A percentile compares a stretch with the other conserved stretches of the same genome.
Evolutionary conservation across 768 basidiomycete genomes (phyloP).

Genomic region (Termitomyces bulborhizus): DNA sequence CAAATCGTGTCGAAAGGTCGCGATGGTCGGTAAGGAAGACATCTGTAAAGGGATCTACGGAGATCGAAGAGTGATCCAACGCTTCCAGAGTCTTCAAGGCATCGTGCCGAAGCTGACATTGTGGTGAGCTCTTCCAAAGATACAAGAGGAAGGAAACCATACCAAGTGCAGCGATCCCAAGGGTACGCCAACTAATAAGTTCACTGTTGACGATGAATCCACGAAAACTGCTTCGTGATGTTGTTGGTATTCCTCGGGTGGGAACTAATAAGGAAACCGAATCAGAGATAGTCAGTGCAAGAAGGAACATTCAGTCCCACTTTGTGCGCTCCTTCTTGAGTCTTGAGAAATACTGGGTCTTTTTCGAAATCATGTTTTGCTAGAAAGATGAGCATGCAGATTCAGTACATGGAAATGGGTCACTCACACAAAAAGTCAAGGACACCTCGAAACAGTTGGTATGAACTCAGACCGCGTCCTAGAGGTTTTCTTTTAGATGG

Average conservation of each 20-base stretch:
- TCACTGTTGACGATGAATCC: constrained; percentile 71
- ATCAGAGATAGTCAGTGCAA: not conserved
- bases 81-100: constrained; percentile 65
- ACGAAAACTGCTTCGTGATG: constrained; percentile 60
- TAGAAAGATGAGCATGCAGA: constrained; percentile 22
- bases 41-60: constrained; percentile 59
- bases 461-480: constrained; percentile 81
- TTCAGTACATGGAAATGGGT: not conserved
- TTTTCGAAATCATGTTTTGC: constrained; percentile 66
- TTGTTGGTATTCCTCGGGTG: constrained; percentile 48
- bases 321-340: constrained; percentile 44
- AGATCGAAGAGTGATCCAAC: constrained; percentile 41
- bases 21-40: constrained; percentile 72
- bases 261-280: constrained; percentile 35
- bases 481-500: constrained; percentile 46
- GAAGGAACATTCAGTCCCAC: constrained; percentile 23
- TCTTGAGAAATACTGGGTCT: constrained; percentile 55
- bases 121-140: not conserved
- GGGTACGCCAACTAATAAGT: constrained; percentile 73
- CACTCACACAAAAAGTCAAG: constrained; percentile 76
- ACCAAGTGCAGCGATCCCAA: constrained; percentile 75
- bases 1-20: constrained; percentile 62
- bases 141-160: not conserved
- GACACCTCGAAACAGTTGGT: constrained; percentile 83
- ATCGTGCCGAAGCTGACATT: constrained; percentile 64